A percentile compares a stretch with the other conserved stretches of the same genome.
Evolutionary conservation across 2,329 filamentous ascomycete species (phyloP).

Genomic region (Sarocladium brachiariae): DNA sequence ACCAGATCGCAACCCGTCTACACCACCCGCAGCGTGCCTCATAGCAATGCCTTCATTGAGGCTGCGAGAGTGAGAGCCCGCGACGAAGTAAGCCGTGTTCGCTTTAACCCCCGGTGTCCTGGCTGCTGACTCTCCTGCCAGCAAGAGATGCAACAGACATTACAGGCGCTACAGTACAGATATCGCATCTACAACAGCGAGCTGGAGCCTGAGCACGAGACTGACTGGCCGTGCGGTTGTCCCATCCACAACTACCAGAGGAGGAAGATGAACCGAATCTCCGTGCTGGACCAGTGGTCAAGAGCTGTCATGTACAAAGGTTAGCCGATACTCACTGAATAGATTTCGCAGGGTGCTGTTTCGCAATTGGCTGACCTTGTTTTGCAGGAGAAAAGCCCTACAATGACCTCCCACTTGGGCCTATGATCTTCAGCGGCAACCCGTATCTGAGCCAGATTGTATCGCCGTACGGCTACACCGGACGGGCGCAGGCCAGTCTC

Average conservation of each 20-base stretch:
- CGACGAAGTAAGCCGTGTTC: conserved; percentile 26
- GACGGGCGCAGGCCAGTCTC: neutral
- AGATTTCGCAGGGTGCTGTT: neutral
- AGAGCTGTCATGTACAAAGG: conserved; percentile 39
- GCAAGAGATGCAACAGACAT: conserved; percentile 35
- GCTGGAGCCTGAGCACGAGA: conserved; percentile 39
- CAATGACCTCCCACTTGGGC: conserved; percentile 14
- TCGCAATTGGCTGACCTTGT: conserved; percentile 1
- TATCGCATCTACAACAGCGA: conserved; percentile 37
- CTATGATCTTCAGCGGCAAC: conserved; percentile 10
- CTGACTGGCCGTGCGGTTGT: conserved; percentile 31
- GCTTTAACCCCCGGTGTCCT: neutral
- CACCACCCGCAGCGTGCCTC: conserved; percentile 10
- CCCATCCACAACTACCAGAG: conserved; percentile 31
- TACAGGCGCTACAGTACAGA: conserved; percentile 31
- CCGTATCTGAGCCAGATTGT: conserved; percentile 11
- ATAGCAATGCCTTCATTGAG: conserved; percentile 32
- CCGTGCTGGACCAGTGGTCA: conserved; percentile 34
- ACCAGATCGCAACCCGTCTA: neutral
- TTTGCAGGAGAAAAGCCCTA: conserved; percentile 27
- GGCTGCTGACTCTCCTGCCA: conserved; percentile 12
- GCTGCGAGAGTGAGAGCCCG: conserved; percentile 28
- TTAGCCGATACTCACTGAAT: neutral
- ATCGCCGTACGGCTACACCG: conserved; percentile 11
- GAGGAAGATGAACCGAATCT: conserved; percentile 27